Percentiles rank a stretch among this genome's conserved stretches.
phyloP scores from a whole-genome alignment of 2,329 filamentous ascomycete genomes.

The Paramyrothecium roridum region DNA sequence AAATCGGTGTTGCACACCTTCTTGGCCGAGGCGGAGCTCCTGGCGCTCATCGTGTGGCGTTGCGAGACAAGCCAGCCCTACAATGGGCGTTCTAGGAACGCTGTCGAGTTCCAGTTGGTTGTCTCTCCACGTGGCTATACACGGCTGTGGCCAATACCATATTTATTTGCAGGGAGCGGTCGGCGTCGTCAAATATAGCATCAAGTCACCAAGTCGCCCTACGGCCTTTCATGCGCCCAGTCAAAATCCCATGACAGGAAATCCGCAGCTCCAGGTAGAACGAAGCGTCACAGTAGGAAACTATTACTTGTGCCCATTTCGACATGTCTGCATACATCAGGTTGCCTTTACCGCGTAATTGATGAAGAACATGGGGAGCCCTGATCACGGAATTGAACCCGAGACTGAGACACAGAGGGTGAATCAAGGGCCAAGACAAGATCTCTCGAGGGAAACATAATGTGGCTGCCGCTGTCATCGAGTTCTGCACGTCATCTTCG shows the following conservation, averaged over 20 bases:
- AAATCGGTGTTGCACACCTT: background rate
- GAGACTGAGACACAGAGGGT: background rate
- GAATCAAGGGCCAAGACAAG: background rate
- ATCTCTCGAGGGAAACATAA: background rate
- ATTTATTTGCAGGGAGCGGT: background rate
- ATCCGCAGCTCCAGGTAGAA: too few relatives aligned
- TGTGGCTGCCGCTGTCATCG: background rate
- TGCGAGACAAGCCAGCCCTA: background rate
- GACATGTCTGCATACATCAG: too few relatives aligned
- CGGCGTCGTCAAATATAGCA: background rate
- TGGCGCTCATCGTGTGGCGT: background rate
- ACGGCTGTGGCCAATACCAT: background rate
- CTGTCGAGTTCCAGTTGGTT: background rate
- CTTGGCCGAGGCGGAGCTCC: background rate
- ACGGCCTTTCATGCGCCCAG: too few relatives aligned
- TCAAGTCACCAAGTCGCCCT: background rate
- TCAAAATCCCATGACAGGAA: too few relatives aligned
- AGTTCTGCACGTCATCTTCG: background rate
- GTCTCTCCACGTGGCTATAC: background rate
- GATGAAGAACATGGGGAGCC: too few relatives aligned
- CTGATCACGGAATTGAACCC: too few relatives aligned
- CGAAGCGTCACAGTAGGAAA: too few relatives aligned
- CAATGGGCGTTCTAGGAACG: background rate
- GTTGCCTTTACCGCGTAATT: too few relatives aligned
- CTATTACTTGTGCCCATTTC: too few relatives aligned